These are phyloP conservation scores for Arachis hypogaea DNA, from an alignment of 306 rosid genomes.

Conservation along the genomic window DNA sequence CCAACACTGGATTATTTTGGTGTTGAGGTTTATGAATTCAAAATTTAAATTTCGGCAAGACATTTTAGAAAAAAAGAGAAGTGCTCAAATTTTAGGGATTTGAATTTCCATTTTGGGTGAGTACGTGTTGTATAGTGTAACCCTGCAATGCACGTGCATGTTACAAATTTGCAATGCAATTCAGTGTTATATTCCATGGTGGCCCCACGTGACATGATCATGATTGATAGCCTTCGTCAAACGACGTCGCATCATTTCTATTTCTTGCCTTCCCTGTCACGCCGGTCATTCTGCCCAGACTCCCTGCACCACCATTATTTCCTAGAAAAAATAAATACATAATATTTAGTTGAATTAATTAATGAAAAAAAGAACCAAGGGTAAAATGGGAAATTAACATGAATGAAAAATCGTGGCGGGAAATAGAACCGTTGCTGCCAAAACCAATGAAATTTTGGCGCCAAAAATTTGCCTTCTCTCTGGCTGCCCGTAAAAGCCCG, in stretches of 20 bases:
- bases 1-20: too few relatives aligned
- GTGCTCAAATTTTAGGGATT: background rate
- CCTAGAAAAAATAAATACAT: constrained; percentile 37
- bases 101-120: background rate
- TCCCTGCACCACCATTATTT: constrained; percentile 46
- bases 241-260: constrained; percentile 47
- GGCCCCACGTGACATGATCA: background rate
- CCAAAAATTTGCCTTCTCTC: constrained; percentile 50
- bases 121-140: background rate
- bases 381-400: constrained; percentile 17
- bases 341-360: background rate
- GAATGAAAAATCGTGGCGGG: constrained; percentile 62
- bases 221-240: background rate
- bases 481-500: constrained; percentile 76
- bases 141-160: constrained; percentile 8
- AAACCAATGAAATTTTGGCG: constrained; percentile 55
- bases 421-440: constrained; percentile 88
- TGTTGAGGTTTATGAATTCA: background rate
- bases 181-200: background rate
- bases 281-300: constrained; percentile 37
- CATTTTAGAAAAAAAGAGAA: too few relatives aligned
- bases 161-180: background rate
- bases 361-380: constrained; percentile 37
- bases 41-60: background rate
- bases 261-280: background rate